Evolutionary conservation across 1,139 yeast genomes (phyloP).

Genomic region (Taphrina deformans): DNA sequence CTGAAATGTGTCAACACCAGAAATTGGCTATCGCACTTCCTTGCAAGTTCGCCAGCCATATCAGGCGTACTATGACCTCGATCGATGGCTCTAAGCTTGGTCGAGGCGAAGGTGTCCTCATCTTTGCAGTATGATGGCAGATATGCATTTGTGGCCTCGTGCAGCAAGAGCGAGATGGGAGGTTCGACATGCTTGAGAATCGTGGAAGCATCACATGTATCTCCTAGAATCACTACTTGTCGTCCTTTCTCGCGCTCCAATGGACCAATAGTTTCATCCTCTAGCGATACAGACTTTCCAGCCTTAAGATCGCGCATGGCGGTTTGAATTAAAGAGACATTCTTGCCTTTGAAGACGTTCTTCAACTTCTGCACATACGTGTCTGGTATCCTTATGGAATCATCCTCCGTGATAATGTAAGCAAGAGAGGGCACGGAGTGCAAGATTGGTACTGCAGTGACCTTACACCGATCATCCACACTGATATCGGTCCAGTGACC

Average conservation of each 20-base stretch:
- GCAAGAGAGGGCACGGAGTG: conserved; percentile 28
- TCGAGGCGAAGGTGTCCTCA: conserved; percentile 4
- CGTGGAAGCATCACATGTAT: conserved; percentile 26
- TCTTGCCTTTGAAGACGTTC: background rate
- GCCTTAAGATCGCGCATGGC: conserved; percentile 12
- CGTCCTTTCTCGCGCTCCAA: conserved; percentile 12
- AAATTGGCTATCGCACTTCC: background rate
- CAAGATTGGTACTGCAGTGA: conserved; percentile 22
- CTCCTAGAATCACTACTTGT: conserved; percentile 26
- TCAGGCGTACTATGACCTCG: conserved; percentile 34
- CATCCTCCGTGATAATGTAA: conserved; percentile 18
- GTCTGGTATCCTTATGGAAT: background rate
- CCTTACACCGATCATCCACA: conserved; percentile 1
- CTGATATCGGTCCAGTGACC: conserved; percentile 9
- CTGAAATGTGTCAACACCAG: conserved; percentile 29
- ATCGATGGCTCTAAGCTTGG: conserved; percentile 9
- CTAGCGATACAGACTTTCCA: background rate
- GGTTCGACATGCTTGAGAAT: background rate
- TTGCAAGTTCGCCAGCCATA: conserved; percentile 33
- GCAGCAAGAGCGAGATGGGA: conserved; percentile 20
- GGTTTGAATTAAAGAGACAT: background rate
- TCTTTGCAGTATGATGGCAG: conserved; percentile 13
- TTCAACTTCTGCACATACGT: background rate
- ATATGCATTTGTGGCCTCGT: conserved; percentile 33
- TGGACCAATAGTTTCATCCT: background rate